These are phyloP conservation scores for Pleurostoma richardsiae DNA, from an alignment of 2,329 filamentous ascomycete genomes.

Conservation along the genomic window DNA sequence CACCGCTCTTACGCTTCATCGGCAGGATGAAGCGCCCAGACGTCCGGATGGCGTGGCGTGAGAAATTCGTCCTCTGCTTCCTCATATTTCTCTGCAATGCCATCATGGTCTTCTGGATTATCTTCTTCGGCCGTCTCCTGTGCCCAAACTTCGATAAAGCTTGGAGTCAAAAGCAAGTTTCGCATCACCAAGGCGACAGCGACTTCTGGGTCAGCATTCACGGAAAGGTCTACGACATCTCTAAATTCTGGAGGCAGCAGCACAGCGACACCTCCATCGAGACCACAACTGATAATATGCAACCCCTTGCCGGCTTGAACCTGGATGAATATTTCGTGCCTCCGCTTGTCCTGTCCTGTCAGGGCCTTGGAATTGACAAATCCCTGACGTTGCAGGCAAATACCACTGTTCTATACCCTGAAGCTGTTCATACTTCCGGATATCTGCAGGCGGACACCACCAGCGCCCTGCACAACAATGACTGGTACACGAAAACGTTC, in stretches of 20 bases:
- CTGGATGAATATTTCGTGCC: constrained; percentile 83
- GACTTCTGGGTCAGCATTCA: constrained; percentile 86
- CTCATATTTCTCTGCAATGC: constrained; percentile 80
- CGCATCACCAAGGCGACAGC: constrained; percentile 61
- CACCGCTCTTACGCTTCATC: constrained; percentile 69
- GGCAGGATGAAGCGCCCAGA: constrained; percentile 97
- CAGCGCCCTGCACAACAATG: constrained; percentile 52
- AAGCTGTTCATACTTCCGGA: constrained; percentile 69
- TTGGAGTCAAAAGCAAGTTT: constrained; percentile 69
- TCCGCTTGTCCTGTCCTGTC: constrained; percentile 71
- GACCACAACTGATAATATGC: constrained; percentile 62
- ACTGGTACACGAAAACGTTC: constrained; percentile 78
- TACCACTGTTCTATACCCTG: constrained; percentile 48
- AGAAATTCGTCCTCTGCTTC: constrained; percentile 80
- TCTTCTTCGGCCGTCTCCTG: constrained; percentile 75
- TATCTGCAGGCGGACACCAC: constrained; percentile 46
- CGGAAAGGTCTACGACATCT: constrained; percentile 87
- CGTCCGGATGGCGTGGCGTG: constrained; percentile 94
- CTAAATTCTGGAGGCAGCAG: constrained; percentile 77
- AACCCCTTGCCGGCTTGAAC: constrained; percentile 70
- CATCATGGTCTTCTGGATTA: constrained; percentile 84
- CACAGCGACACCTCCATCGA: constrained; percentile 71
- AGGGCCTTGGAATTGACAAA: constrained; percentile 60
- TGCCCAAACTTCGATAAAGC: constrained; percentile 91
- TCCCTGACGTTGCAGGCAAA: constrained; percentile 58